Conservation (phyloP, 192 early-diverging fungal species). For the Paraglomus brasilianum region DNA sequence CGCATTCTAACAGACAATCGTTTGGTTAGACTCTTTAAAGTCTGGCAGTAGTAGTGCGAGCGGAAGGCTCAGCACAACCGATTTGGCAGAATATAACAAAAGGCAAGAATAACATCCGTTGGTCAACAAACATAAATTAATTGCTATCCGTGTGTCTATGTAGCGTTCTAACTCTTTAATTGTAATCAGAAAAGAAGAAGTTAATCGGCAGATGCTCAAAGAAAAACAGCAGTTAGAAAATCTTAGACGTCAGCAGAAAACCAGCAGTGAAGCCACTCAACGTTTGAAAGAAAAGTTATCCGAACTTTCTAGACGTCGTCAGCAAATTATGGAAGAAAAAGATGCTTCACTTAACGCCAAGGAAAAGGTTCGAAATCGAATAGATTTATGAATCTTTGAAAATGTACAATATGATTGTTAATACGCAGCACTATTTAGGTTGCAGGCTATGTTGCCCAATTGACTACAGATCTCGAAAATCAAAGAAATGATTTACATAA, state of each 20-base stretch:
- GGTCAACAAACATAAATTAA: too few relatives aligned
- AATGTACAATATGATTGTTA: background rate
- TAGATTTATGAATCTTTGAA: background rate
- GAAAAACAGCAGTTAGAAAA: constrained; percentile 69
- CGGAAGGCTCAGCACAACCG: constrained; percentile 27
- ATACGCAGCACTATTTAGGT: background rate
- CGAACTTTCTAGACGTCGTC: constrained; percentile 48
- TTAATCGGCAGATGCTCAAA: constrained; percentile 60
- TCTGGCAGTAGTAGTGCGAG: constrained; percentile 26
- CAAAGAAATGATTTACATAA: constrained; percentile 57
- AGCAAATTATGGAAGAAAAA: constrained; percentile 51
- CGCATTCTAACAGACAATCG: too few relatives aligned
- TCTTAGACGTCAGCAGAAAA: constrained; percentile 65
- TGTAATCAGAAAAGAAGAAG: constrained; percentile 70
- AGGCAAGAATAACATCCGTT: constrained; percentile 3
- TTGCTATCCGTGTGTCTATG: too few relatives aligned
- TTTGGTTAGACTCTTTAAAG: too few relatives aligned
- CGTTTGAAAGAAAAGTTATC: constrained; percentile 58
- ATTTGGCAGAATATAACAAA: constrained; percentile 41
- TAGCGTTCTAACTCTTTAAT: background rate
- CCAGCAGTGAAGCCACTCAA: constrained; percentile 57
- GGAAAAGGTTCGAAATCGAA: constrained; percentile 35
- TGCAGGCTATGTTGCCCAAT: constrained; percentile 20
- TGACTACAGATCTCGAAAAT: constrained; percentile 35
- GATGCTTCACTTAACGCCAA: constrained; percentile 38